These are phyloP conservation scores for Aspergillus kassunensis DNA, from an alignment of 495 filamentous ascomycete genomes.

Conservation along the genomic window DNA sequence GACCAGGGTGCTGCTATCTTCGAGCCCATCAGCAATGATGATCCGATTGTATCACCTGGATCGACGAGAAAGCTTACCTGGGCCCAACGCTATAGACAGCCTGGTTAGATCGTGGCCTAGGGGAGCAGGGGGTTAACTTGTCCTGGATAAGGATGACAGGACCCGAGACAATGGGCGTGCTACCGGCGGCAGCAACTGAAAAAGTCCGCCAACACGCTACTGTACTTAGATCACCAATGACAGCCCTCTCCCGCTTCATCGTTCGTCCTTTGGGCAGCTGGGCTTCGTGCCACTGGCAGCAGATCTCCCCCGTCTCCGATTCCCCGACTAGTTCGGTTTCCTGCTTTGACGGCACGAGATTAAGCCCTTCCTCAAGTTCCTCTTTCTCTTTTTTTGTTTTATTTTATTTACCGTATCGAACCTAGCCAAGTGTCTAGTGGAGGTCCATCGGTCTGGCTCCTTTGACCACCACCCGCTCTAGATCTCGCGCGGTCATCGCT, in stretches of 20 bases:
- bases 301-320: constrained; percentile 19
- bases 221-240: constrained; percentile 4
- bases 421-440: not conserved
- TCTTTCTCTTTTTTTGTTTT: constrained; percentile 2
- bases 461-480: constrained; percentile 7
- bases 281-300: constrained; percentile 17
- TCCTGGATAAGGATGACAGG: constrained; percentile 22
- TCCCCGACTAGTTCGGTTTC: constrained; percentile 12
- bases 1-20: not conserved
- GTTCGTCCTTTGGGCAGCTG: constrained; percentile 14
- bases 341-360: constrained; percentile 16
- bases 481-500: not conserved
- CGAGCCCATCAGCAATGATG: not conserved
- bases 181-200: constrained; percentile 20
- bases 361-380: not conserved
- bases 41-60: constrained; percentile 5
- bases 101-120: constrained; percentile 1
- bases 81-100: constrained; percentile 9
- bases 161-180: constrained; percentile 27
- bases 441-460: constrained; percentile 1
- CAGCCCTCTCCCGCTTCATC: not conserved
- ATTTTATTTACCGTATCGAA: constrained; percentile 1
- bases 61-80: constrained; percentile 19
- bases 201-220: constrained; percentile 9
- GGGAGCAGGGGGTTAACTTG: not conserved